Base-by-base conservation (phyloP, 805 yeast species). In the Isabelozyma pseudorhagii region DNA sequence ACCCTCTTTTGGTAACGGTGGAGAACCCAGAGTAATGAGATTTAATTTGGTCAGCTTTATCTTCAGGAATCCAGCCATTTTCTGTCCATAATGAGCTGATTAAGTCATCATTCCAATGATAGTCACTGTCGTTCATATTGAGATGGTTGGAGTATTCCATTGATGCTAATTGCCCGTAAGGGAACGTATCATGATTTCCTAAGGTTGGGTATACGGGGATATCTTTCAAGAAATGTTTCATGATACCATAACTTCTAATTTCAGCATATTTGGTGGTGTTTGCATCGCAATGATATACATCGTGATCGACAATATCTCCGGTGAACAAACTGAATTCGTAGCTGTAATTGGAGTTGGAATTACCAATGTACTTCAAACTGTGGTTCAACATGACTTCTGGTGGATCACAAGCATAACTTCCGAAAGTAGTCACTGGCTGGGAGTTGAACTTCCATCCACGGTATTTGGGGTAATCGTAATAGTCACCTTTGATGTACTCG, bases 251-350 rank as follows among this genome's bases (percentile, higher is more conserved):
- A 53, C 87, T 83, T 60, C 71, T 85, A 48, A 90, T 83, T 48
- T 87, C 96, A 8, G 85, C 84, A 8, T 77, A 88, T 7, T 75
- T 89, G 52, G 88, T 91, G 50, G 81, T 79, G 40, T 83, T 87
- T 42, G 79, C 71, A 44, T 78, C 77, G 58, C 77, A 74, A 44
- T 74, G 72, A 10, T 70, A 59, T 49, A 78, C 81, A 55, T 80
- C 84, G 59, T 85, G 92, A 62, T 85, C 90, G 47, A 85, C 85
- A 61, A 84, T 72, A 59, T 85, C 92, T 49, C 91, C 91, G 4
- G 90, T 85, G 72, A 85, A 85, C 38, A 85, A 64, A 2, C 85
- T 76, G 59, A 85, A 85, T 46, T 83, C 85, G 56, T 78, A 84
- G 8, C 69, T 56, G 38, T 74, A 52, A 40, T 68, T 59, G 9